Evolutionary conservation across 2,329 filamentous ascomycete genomes (phyloP), one percentile per base, ranked within the genome.

Genomic region (Xylaria sp.): DNA sequence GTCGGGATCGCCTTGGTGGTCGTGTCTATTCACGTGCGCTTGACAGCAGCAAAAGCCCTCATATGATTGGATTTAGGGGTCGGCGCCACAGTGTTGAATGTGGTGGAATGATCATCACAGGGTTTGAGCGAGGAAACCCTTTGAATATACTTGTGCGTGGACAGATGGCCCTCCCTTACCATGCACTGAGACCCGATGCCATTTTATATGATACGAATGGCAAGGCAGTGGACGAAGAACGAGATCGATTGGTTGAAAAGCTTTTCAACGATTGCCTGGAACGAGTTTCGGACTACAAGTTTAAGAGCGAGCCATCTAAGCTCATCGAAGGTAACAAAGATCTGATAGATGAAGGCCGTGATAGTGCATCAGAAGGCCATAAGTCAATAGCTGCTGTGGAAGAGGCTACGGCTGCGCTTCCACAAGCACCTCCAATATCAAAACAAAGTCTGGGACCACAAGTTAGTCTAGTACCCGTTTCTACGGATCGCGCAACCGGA

Each of bases 101-200:
- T 90, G 96, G 96, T 33, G 96, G 95, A 64, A 97, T 99, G 86
- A 98, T 99, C 68, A 94, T 99, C 69, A 97, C 97, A 40, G 96
- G 96, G 0, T 99, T 98, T 78, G 94, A 98, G 73, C 89, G 93
- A 72, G 97, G 97, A 20, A 99, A 99, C 75, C 96, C 96, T 5
- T 83, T 99, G 74, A 97, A 97, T 78, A 89, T 94, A 58, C 89
- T 99, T 68, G 90, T 99, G 65, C 90, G 96, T 73, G 94, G 93
- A 17, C 97, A 99, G 80, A 86, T 99, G 58, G 92, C 92, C 31
- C 86, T 99, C 23, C 90, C 90, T 17, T 97, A 97, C 78, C 93
- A 97, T 79, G 85, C 91, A 28, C 84, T 99, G 68, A 90, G 90
- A 72, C 84, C 89, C n/a, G 88, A 90, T 46, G 95, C 95, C 17